Evolutionary conservation across 495 filamentous ascomycete species (phyloP).

Genomic region (Penicillium fimorum): DNA sequence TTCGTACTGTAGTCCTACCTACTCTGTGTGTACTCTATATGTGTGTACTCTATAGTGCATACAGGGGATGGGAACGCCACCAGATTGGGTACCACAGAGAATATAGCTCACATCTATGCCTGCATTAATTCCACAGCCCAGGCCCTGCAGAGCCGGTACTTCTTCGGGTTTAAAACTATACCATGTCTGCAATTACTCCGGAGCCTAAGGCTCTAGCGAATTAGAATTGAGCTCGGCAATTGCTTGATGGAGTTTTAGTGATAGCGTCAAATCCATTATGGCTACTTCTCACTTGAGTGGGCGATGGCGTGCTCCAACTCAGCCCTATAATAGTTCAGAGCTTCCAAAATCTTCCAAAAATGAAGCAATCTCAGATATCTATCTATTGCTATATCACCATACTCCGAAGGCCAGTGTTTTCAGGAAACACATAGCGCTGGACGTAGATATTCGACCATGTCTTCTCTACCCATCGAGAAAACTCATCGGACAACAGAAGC

Average conservation of each 20-base stretch:
- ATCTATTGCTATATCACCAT: background rate
- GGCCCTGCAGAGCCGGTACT: too few relatives aligned
- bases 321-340: background rate
- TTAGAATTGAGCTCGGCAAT: constrained; percentile 7
- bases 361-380: background rate
- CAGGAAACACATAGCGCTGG: background rate
- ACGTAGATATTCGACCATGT: background rate
- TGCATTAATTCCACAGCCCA: too few relatives aligned
- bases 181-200: background rate
- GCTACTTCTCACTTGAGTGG: constrained; percentile 2
- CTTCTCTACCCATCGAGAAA: constrained; percentile 9
- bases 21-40: background rate
- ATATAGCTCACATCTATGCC: background rate
- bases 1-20: background rate
- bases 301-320: constrained; percentile 16
- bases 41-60: background rate
- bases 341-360: background rate
- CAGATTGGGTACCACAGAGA: background rate
- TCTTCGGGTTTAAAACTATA: background rate
- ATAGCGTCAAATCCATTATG: constrained; percentile 7
- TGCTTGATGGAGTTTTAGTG: constrained; percentile 6
- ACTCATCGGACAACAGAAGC: background rate
- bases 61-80: background rate
- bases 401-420: background rate
- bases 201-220: background rate